Evolutionary conservation across 1,139 yeast genomes (phyloP).

Genomic region (Yamadazyma friedrichii): DNA sequence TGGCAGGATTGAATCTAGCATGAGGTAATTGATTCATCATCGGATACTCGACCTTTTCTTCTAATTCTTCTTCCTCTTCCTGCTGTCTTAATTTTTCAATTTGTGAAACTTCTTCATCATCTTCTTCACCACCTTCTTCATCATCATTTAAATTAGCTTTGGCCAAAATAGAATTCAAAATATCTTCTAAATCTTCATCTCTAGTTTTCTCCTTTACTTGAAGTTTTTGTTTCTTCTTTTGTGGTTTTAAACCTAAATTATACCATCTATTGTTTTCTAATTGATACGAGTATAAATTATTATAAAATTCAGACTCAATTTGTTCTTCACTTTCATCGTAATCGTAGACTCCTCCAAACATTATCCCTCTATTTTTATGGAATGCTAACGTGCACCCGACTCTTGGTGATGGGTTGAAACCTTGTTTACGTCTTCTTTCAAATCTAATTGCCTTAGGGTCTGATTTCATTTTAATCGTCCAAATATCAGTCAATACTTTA

Average conservation of each 20-base stretch:
- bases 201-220: constrained; percentile 52
- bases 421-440: constrained; percentile 88
- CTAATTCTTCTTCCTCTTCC: constrained; percentile 39
- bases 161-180: constrained; percentile 70
- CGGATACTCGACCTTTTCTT: constrained; percentile 48
- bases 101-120: constrained; percentile 38
- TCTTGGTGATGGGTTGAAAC: constrained; percentile 85
- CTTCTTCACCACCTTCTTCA: constrained; percentile 23
- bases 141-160: constrained; percentile 66
- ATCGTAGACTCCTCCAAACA: constrained; percentile 96
- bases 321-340: constrained; percentile 94
- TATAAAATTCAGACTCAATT: constrained; percentile 80
- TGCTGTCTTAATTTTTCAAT: constrained; percentile 38
- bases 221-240: constrained; percentile 49
- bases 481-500: constrained; percentile 82
- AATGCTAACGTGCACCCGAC: constrained; percentile 92
- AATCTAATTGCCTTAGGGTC: constrained; percentile 80
- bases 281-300: constrained; percentile 78
- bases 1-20: constrained; percentile 81
- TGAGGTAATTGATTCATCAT: constrained; percentile 71
- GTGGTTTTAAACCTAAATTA: constrained; percentile 63
- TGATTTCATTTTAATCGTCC: constrained; percentile 85
- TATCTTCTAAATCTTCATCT: constrained; percentile 81
- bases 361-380: constrained; percentile 89
- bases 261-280: constrained; percentile 90